Evolutionary conservation across 1,139 yeast genomes (phyloP), one percentile per base, ranked within the genome.

Genomic region (Geotrichum carabidarum): DNA sequence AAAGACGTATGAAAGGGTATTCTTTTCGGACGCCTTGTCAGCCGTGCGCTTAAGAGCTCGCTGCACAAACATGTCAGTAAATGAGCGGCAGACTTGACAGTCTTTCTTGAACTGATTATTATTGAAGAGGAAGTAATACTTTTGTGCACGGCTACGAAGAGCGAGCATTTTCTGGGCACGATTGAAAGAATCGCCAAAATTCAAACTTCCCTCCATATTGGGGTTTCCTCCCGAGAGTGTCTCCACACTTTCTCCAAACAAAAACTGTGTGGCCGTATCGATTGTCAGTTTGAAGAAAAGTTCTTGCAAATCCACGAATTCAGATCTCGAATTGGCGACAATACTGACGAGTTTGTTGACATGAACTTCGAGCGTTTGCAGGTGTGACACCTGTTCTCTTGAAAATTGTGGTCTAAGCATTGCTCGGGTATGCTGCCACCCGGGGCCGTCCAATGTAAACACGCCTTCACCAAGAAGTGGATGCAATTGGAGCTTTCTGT

Each of bases 261-360:
- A 71, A 62, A 80, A 79, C 65, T 81, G 83, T 15, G 83, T 77
- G 4, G 84, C 79, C 27, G 82, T 75, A 63, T 81, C 85, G 57
- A 81, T 72, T 5, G 85, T 81, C 49, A 81, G 68, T 57, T 69
- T 68, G 67, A 75, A 80, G 64, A 79, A 79, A 51, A 76, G 69
- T 31, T 70, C 74, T 63, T 79, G 83, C 34, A 79, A 64, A 58
- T 81, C 82, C 58, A 79, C 70, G 2, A 63, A 65, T 11, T 65
- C 66, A 44, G 17, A 35, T 66, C 48, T 14, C 8, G 60, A 62
- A 1, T 58, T 60, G 54, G 60, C 58, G 45, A 78, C 60, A 47
- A 73, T 75, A 46, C 65, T 65, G 46, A 72, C 67, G 44, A 78
- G 67, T 8, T 61, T 65, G 60, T 72, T 73, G 5, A 78, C 59